These are phyloP conservation scores for Remersonia thermophila DNA, from an alignment of 2,329 filamentous ascomycete species.

Conservation along the genomic window DNA sequence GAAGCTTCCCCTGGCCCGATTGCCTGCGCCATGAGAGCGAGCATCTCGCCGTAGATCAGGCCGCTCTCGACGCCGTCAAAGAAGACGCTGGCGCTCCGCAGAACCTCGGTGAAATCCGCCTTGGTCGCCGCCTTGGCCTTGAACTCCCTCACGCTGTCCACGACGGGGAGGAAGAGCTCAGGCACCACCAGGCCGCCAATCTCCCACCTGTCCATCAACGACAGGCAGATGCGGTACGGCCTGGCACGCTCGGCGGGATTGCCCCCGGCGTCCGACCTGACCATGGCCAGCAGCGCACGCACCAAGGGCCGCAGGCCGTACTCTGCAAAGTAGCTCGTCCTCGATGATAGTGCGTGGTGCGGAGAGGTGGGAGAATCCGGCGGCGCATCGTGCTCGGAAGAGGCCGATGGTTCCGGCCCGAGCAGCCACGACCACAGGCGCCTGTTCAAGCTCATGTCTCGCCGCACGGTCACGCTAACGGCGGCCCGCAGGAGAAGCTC, in stretches of 20 bases:
- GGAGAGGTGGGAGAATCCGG: slow-evolving; percentile 33
- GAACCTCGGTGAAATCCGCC: slow-evolving; percentile 68
- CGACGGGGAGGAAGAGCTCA: slow-evolving; percentile 74
- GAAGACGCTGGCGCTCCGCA: slow-evolving; percentile 87
- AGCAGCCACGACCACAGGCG: slow-evolving; percentile 94
- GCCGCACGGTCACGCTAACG: slow-evolving; percentile 71
- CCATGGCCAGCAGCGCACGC: slow-evolving; percentile 63
- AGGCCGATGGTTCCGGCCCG: slow-evolving; percentile 52
- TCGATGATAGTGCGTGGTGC: slow-evolving; percentile 31
- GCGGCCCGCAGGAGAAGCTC: slow-evolving; percentile 73
- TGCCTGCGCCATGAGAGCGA: slow-evolving; percentile 53
- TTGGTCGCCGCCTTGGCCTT: slow-evolving; percentile 52
- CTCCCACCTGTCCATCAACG: slow-evolving; percentile 97
- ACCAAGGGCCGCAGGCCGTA: slow-evolving; percentile 66
- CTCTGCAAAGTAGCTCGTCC: slow-evolving; percentile 71
- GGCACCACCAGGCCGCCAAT: slow-evolving; percentile 84
- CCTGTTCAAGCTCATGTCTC: slow-evolving; percentile 94
- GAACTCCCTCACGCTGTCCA: slow-evolving; percentile 68
- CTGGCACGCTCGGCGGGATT: slow-evolving; percentile 59
- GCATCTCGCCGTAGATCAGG: slow-evolving; percentile 77
- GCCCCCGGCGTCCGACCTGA: slow-evolving; percentile 40
- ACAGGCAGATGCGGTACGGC: slow-evolving; percentile 84
- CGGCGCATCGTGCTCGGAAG: slow-evolving; percentile 34
- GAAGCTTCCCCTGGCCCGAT: slow-evolving; percentile 34
- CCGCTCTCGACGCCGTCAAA: slow-evolving; percentile 95